These are phyloP conservation scores for Parastagonospora nodorum DNA, from an alignment of 2,329 filamentous ascomycete species.

Conservation along the genomic window DNA sequence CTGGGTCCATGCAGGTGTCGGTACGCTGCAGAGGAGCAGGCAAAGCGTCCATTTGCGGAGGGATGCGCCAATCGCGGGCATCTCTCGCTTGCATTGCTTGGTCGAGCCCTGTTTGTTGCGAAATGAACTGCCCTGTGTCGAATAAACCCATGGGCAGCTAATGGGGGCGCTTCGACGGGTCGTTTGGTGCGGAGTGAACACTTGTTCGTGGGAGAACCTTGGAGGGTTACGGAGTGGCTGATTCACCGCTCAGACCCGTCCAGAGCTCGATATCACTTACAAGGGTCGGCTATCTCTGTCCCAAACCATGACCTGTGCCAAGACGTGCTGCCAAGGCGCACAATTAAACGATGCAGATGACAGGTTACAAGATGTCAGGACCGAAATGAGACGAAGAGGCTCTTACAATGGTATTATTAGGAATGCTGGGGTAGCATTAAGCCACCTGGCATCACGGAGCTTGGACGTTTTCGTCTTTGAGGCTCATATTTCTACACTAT, in stretches of 20 bases:
- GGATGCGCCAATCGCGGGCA: slow-evolving; percentile 46
- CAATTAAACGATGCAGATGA: background rate
- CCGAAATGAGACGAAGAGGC: too few species aligned
- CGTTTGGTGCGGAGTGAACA: slow-evolving; percentile 18
- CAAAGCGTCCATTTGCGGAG: slow-evolving; percentile 44
- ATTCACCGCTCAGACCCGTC: slow-evolving; percentile 16
- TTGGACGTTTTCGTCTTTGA: too few species aligned
- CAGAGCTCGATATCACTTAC: background rate
- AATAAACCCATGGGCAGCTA: slow-evolving; percentile 15
- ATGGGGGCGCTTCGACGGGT: background rate
- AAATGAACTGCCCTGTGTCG: slow-evolving; percentile 18
- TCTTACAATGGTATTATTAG: too few species aligned
- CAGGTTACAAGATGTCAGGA: background rate
- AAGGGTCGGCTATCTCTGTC: background rate
- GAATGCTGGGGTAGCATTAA: too few species aligned
- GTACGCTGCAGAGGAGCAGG: slow-evolving; percentile 41
- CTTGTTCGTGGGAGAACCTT: slow-evolving; percentile 22
- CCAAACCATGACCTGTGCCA: slow-evolving; percentile 4
- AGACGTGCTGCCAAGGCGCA: background rate
- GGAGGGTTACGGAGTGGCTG: slow-evolving; percentile 6
- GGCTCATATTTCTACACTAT: too few species aligned
- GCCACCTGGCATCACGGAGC: too few species aligned
- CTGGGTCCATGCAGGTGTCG: slow-evolving; percentile 30
- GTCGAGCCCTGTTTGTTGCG: slow-evolving; percentile 28
- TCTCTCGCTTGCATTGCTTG: slow-evolving; percentile 47